Evolutionary conservation across 805 yeast species (phyloP).

Genomic region (Sporopachydermia quercuum): DNA sequence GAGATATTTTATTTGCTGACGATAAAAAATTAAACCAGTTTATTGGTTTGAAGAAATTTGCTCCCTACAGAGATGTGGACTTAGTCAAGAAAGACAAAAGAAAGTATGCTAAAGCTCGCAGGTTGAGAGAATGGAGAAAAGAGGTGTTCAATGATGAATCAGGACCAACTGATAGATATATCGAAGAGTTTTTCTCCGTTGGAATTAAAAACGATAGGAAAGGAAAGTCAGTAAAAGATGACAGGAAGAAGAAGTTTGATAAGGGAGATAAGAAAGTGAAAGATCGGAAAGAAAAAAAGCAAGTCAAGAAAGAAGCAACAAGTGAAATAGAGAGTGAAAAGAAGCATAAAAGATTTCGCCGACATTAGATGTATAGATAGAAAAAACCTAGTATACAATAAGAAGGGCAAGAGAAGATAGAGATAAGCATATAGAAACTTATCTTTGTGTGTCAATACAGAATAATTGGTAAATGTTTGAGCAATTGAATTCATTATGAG

Average conservation of each 20-base stretch:
- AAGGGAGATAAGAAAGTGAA: not conserved
- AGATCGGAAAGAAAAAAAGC: not conserved
- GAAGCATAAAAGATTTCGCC: not conserved
- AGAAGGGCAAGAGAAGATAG: too few species aligned
- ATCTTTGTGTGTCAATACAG: too few species aligned
- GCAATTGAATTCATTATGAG: too few species aligned
- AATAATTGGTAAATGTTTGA: too few species aligned
- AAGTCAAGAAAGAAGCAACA: not conserved
- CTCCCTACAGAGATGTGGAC: constrained; percentile 77
- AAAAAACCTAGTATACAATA: too few species aligned
- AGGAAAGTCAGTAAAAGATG: not conserved
- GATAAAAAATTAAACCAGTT: constrained; percentile 74
- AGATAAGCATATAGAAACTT: too few species aligned
- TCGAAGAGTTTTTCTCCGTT: not conserved
- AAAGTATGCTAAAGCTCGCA: constrained; percentile 67
- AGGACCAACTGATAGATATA: constrained; percentile 18
- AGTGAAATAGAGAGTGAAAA: not conserved
- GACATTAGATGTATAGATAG: too few species aligned
- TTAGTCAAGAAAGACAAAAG: constrained; percentile 62
- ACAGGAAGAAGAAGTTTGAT: not conserved
- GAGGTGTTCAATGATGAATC: constrained; percentile 55
- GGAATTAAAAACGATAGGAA: not conserved
- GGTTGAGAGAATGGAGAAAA: constrained; percentile 82
- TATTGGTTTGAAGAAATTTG: constrained; percentile 82
- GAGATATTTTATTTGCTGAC: constrained; percentile 83